These are phyloP conservation scores for Albatrellus sp. DNA, from an alignment of 1,284 basidiomycete genomes.

Conservation along the genomic window DNA sequence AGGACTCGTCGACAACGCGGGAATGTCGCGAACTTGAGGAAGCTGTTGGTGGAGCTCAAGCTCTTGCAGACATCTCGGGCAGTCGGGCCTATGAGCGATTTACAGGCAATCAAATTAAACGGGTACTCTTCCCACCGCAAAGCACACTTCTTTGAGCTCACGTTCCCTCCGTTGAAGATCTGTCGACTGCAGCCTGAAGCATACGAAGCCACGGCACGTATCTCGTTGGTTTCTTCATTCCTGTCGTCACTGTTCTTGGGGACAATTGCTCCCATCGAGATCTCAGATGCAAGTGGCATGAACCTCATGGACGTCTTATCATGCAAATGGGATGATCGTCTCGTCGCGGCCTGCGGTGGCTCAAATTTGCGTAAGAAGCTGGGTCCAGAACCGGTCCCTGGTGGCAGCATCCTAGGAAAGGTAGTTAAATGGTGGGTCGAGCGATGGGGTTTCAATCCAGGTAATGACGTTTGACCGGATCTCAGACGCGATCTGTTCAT, in stretches of 20 bases:
- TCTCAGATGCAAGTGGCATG: conserved; percentile 86
- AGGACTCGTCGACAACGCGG: conserved; percentile 74
- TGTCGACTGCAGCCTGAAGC: conserved; percentile 42
- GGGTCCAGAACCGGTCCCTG: conserved; percentile 69
- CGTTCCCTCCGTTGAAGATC: conserved; percentile 28
- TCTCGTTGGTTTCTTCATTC: conserved; percentile 79
- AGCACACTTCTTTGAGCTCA: background rate
- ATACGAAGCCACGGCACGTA: conserved; percentile 57
- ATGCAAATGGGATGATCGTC: conserved; percentile 54
- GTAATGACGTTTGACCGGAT: conserved; percentile 21
- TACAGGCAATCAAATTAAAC: conserved; percentile 77
- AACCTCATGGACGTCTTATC: conserved; percentile 69
- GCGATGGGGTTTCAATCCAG: conserved; percentile 64
- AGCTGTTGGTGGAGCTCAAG: conserved; percentile 56
- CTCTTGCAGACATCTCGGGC: conserved; percentile 66
- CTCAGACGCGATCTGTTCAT: background rate
- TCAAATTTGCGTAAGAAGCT: conserved; percentile 60
- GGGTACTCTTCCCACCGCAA: conserved; percentile 26
- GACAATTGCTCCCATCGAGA: conserved; percentile 56
- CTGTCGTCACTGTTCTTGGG: conserved; percentile 72
- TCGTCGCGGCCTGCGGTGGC: conserved; percentile 54
- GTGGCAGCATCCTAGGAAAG: conserved; percentile 53
- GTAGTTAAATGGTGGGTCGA: conserved; percentile 64
- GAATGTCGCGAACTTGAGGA: conserved; percentile 67
- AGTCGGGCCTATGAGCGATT: conserved; percentile 83